phyloP scores from a whole-genome alignment of 2,329 filamentous ascomycete species.

The Ophiocordyceps sinensis region DNA sequence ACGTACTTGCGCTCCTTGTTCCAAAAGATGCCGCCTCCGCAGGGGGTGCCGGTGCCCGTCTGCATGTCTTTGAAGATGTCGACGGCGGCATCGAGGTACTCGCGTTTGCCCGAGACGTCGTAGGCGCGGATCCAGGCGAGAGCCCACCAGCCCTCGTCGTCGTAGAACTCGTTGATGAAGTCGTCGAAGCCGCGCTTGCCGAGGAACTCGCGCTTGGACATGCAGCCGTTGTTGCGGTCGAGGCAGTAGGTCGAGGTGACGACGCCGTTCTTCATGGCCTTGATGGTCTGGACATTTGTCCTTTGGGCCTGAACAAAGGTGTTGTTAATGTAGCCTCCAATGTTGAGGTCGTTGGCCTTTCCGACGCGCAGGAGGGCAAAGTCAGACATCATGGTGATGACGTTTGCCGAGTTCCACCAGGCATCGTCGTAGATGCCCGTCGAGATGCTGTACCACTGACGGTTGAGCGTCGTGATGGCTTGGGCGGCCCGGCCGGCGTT shows the following conservation, averaged over 20 bases:
- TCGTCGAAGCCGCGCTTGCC: slow-evolving; percentile 17
- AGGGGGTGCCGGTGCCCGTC: slow-evolving; percentile 28
- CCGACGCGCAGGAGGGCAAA: slow-evolving; percentile 22
- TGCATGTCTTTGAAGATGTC: slow-evolving; percentile 43
- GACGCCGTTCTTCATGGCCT: slow-evolving; percentile 21
- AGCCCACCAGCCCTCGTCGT: slow-evolving; percentile 52
- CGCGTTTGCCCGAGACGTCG: slow-evolving; percentile 34
- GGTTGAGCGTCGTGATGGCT: slow-evolving; percentile 32
- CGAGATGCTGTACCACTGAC: slow-evolving; percentile 40
- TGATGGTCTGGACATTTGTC: slow-evolving; percentile 20
- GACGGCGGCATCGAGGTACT: slow-evolving; percentile 39
- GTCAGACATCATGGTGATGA: slow-evolving; percentile 47
- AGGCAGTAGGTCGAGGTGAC: slow-evolving; percentile 23
- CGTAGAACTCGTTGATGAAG: slow-evolving; percentile 40
- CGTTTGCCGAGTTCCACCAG: slow-evolving; percentile 65
- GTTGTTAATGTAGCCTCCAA: slow-evolving; percentile 26
- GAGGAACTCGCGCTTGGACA: slow-evolving; percentile 19
- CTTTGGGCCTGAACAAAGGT: slow-evolving; percentile 31
- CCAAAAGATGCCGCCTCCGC: slow-evolving; percentile 43
- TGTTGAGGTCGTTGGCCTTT: slow-evolving; percentile 20
- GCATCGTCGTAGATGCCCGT: slow-evolving; percentile 50
- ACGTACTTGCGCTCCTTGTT: slow-evolving; percentile 36
- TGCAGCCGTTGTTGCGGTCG: slow-evolving; percentile 12
- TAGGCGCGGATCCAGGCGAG: slow-evolving; percentile 42
- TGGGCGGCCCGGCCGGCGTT: slow-evolving; percentile 7